Percentiles rank a stretch among this genome's conserved stretches.
Conservation (phyloP, 2,329 filamentous ascomycete species). For the Mycosphaerelloides madeirae region DNA sequence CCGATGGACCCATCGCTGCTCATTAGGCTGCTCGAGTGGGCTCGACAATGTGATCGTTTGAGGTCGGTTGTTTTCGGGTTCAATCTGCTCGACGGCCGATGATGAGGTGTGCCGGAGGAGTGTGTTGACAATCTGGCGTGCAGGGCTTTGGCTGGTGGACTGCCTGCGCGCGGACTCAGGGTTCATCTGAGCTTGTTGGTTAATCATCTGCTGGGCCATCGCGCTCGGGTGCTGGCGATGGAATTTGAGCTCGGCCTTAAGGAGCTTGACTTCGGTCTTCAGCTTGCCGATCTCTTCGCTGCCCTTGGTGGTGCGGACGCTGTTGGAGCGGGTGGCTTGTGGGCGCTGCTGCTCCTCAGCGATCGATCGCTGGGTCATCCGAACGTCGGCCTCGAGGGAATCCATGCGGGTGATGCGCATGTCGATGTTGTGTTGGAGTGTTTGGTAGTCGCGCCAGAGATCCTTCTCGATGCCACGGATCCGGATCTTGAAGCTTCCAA, state of each 20-base stretch:
- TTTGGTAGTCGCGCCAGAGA: slow-evolving; percentile 85
- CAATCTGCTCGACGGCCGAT: slow-evolving; percentile 45
- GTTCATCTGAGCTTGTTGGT: slow-evolving; percentile 25
- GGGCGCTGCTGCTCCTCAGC: slow-evolving; percentile 18
- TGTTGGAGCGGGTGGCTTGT: slow-evolving; percentile 32
- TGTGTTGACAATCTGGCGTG: slow-evolving; percentile 44
- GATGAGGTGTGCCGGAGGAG: slow-evolving; percentile 53
- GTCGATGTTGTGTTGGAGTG: slow-evolving; percentile 75
- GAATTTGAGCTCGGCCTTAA: slow-evolving; percentile 62
- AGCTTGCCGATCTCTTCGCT: slow-evolving; percentile 55
- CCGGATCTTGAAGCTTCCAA: slow-evolving; percentile 71
- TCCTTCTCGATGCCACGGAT: slow-evolving; percentile 85
- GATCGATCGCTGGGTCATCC: slow-evolving; percentile 52
- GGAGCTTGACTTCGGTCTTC: slow-evolving; percentile 55
- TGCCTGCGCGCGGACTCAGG: slow-evolving; percentile 19
- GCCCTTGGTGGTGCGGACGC: slow-evolving; percentile 37
- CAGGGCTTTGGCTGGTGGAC: slow-evolving; percentile 26
- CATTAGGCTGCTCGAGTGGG: slow-evolving; percentile 44
- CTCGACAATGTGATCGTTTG: slow-evolving; percentile 44
- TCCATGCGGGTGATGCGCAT: slow-evolving; percentile 79
- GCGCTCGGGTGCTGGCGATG: slow-evolving; percentile 45
- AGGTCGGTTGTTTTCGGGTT: slow-evolving; percentile 27
- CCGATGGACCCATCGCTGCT: slow-evolving; percentile 78
- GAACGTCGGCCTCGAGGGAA: slow-evolving; percentile 72
- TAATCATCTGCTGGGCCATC: slow-evolving; percentile 31